Evolutionary conservation across 306 rosid species (phyloP).

Genomic region (Sesbania bispinosa): DNA sequence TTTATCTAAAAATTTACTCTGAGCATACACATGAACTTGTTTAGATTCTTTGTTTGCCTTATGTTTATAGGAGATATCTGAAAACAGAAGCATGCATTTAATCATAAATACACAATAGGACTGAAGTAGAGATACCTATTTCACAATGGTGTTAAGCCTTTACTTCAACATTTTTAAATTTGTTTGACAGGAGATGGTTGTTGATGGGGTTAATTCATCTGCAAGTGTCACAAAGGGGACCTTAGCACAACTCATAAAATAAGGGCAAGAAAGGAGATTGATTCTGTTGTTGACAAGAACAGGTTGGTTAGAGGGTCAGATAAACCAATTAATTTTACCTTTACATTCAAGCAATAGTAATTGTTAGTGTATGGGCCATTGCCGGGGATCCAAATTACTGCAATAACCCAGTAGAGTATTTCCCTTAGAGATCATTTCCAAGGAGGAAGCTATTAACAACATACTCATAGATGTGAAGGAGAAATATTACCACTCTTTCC

Average conservation of each 20-base stretch:
- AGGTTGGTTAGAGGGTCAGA: neutral
- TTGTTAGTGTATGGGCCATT: conserved; percentile 24
- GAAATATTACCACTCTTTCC: neutral
- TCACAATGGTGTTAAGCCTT: neutral
- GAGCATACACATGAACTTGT: no score
- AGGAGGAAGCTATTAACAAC: neutral
- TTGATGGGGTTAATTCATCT: neutral
- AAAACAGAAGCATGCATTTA: no score
- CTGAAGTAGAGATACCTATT: neutral
- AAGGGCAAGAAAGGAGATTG: neutral
- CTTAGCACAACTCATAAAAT: neutral
- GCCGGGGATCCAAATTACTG: neutral
- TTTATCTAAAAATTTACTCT: no score
- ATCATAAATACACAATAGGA: neutral
- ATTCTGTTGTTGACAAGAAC: neutral
- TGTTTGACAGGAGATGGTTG: neutral
- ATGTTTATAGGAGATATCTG: no score
- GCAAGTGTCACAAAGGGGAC: neutral
- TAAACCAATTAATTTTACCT: neutral
- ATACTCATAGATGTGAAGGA: conserved; percentile 32
- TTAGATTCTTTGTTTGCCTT: no score
- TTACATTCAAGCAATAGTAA: neutral
- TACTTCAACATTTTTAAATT: neutral
- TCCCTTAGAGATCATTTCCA: conserved; percentile 25
- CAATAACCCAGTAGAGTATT: conserved; percentile 11